Evolutionary conservation across 139 green algal species (phyloP).

Genomic region (Prasinococcaceae sp.): DNA sequence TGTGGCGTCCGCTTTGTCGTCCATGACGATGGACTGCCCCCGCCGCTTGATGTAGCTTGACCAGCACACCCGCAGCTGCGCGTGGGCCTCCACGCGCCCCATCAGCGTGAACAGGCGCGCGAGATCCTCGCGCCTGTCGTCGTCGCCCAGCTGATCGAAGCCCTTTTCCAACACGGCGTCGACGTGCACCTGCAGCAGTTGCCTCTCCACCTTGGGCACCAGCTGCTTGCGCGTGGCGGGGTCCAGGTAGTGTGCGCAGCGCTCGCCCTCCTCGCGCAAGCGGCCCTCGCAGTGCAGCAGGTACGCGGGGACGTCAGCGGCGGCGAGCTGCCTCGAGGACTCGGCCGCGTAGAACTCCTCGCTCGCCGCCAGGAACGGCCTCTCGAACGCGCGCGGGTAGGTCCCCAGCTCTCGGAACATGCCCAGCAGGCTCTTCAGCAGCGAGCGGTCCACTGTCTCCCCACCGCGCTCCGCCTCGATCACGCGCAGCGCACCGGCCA

Average conservation of each 20-base stretch:
- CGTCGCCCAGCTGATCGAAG: conserved; percentile 57
- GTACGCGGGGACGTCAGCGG: conserved; percentile 65
- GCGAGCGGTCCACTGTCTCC: conserved; percentile 35
- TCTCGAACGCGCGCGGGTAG: conserved; percentile 28
- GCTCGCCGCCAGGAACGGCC: conserved; percentile 26
- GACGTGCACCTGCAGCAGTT: conserved; percentile 58
- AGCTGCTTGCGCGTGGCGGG: conserved; percentile 52
- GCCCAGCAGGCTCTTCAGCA: conserved; percentile 56
- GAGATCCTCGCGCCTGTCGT: conserved; percentile 53
- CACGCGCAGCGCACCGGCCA: conserved; percentile 15
- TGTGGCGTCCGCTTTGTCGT: conserved; percentile 80
- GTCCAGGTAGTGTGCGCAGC: conserved; percentile 72
- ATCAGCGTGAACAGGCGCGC: conserved; percentile 59
- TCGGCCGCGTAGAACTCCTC: conserved; percentile 39
- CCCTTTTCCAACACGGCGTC: conserved; percentile 38
- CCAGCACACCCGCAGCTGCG: conserved; percentile 52
- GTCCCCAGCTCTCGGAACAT: conserved; percentile 37
- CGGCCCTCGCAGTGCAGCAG: conserved; percentile 72
- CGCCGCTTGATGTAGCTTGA: conserved; percentile 48
- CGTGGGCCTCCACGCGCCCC: conserved; percentile 36
- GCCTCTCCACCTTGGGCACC: conserved; percentile 50
- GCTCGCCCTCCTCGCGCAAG: conserved; percentile 70
- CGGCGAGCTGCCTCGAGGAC: conserved; percentile 37
- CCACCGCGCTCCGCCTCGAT: conserved; percentile 23
- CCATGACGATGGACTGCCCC: conserved; percentile 55